These are phyloP conservation scores for Lasiodiplodia theobromae DNA, from an alignment of 2,329 filamentous ascomycete species.

Conservation along the genomic window DNA sequence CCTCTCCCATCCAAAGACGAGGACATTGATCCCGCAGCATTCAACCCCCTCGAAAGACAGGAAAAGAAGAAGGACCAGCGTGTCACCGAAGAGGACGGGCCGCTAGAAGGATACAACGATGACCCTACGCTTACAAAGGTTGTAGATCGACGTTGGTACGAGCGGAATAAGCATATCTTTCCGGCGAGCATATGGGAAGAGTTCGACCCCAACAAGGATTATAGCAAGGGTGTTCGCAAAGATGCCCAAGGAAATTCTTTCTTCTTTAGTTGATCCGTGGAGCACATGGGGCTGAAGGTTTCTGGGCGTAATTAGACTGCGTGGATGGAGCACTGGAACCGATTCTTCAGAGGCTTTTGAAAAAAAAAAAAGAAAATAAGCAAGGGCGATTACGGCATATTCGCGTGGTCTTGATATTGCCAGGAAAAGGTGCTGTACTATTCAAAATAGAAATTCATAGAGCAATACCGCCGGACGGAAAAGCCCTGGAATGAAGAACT, in stretches of 20 bases:
- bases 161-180: conserved; percentile 97
- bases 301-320: neutral
- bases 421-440: neutral
- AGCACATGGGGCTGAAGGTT: neutral
- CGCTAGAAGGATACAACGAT: conserved; percentile 75
- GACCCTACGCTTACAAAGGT: conserved; percentile 89
- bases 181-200: conserved; percentile 95
- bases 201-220: conserved; percentile 89
- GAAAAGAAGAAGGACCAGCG: conserved; percentile 44
- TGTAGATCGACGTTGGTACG: conserved; percentile 95
- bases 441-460: neutral
- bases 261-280: conserved; percentile 60
- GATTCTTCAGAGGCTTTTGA: neutral
- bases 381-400: neutral
- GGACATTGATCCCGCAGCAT: conserved; percentile 37
- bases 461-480: neutral
- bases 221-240: conserved; percentile 76
- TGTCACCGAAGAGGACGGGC: conserved; percentile 39
- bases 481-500: neutral
- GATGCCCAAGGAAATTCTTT: conserved; percentile 92
- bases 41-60: conserved; percentile 52
- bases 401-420: neutral
- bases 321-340: neutral
- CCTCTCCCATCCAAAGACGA: conserved; percentile 35
- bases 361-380: neutral